Conservation (phyloP, 2,329 filamentous ascomycete species). For the Penicillium sp. region DNA sequence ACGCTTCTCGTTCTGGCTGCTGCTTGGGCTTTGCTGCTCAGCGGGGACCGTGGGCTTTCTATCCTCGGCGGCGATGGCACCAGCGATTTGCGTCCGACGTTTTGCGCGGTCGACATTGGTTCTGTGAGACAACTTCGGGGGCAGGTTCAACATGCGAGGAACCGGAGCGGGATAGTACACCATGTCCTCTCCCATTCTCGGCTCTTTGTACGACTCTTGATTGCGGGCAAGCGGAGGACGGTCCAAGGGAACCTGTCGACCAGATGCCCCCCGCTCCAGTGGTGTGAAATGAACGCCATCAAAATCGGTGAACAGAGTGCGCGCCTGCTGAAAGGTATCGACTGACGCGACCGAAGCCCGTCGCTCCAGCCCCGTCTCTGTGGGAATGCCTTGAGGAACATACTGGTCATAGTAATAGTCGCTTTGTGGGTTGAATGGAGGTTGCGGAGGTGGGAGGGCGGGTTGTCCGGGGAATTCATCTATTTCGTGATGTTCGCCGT, state of each 20-base stretch:
- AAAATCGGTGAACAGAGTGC: constrained; percentile 50
- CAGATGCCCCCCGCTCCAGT: constrained; percentile 23
- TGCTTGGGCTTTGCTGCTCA: constrained; percentile 18
- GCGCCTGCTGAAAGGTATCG: constrained; percentile 50
- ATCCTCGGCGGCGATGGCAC: constrained; percentile 59
- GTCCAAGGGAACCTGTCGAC: constrained; percentile 40
- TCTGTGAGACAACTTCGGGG: constrained; percentile 78
- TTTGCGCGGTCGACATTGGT: constrained; percentile 67
- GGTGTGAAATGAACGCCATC: constrained; percentile 51
- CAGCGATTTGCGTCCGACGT: constrained; percentile 72
- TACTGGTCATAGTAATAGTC: constrained; percentile 22
- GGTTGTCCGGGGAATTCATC: constrained; percentile 16
- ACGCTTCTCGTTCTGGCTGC: constrained; percentile 24
- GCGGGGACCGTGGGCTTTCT: constrained; percentile 52
- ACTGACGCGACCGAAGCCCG: constrained; percentile 45
- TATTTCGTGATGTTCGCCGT: constrained; percentile 33
- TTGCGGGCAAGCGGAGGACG: constrained; percentile 44
- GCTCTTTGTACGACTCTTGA: constrained; percentile 41
- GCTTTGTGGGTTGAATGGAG: constrained; percentile 13
- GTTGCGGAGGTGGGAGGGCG: constrained; percentile 12
- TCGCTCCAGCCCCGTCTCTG: constrained; percentile 28
- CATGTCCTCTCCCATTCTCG: constrained; percentile 72
- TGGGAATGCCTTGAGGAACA: constrained; percentile 7
- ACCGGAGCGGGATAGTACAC: constrained; percentile 95
- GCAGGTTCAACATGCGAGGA: constrained; percentile 88